A percentile compares a stretch with the other conserved stretches of the same genome.
Conservation (phyloP, 2,329 filamentous ascomycete species). For the Pseudogymnoascus sp. region DNA sequence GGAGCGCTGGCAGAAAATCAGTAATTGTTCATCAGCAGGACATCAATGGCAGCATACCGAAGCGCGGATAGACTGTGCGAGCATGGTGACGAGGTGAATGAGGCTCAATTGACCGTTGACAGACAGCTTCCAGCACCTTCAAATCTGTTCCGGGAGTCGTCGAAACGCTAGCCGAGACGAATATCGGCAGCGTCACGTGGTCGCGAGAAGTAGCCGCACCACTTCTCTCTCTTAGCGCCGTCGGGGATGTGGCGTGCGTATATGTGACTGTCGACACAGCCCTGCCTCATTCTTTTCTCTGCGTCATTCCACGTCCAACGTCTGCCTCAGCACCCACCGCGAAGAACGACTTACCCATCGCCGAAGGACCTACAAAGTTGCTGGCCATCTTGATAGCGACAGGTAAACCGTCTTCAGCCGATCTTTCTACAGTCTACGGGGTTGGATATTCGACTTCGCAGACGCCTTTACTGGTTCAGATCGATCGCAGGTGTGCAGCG, state of each 20-base stretch:
- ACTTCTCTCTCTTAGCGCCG: background rate
- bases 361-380: conserved; percentile 27
- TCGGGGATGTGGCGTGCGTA: background rate
- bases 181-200: background rate
- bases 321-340: conserved; percentile 14
- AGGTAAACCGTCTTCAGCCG: conserved; percentile 28
- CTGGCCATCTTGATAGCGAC: conserved; percentile 29
- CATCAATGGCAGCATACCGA: conserved; percentile 23
- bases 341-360: conserved; percentile 27
- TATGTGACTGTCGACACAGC: background rate
- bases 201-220: conserved; percentile 1
- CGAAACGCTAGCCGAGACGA: conserved; percentile 8
- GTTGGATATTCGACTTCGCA: conserved; percentile 30
- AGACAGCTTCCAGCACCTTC: conserved; percentile 10
- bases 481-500: conserved; percentile 24
- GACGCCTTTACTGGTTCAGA: conserved; percentile 58
- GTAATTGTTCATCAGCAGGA: conserved; percentile 11
- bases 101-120: conserved; percentile 23
- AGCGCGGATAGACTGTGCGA: conserved; percentile 28
- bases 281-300: conserved; percentile 12
- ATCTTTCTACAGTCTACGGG: conserved; percentile 33
- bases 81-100: conserved; percentile 25
- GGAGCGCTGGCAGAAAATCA: conserved; percentile 26
- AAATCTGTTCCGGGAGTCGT: conserved; percentile 9
- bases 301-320: conserved; percentile 20